These are phyloP conservation scores for Symbiodinium natans DNA, from an alignment of 73 alveolate species.

Conservation along the genomic window DNA sequence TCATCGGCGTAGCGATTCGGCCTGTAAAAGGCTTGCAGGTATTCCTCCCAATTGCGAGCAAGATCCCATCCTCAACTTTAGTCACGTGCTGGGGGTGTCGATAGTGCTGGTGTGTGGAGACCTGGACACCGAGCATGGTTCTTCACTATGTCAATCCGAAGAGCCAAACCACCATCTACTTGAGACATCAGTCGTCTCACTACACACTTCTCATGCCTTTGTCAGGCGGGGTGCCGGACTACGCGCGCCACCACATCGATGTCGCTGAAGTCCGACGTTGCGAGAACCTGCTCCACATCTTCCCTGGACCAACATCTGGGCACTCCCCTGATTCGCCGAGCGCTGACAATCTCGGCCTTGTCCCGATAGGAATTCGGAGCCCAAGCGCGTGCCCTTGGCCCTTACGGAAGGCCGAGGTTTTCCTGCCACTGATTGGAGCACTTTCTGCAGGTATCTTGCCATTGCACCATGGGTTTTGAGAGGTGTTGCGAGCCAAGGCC, in stretches of 20 bases:
- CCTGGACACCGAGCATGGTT: not conserved
- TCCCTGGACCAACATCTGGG: not conserved
- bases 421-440: not conserved
- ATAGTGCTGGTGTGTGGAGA: not conserved
- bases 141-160: not conserved
- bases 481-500: not conserved
- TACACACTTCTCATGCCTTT: too few relatives aligned
- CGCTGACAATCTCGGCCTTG: not conserved
- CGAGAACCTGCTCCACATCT: not conserved
- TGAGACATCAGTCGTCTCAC: too few relatives aligned
- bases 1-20: not conserved
- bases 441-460: not conserved
- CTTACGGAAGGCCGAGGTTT: not conserved
- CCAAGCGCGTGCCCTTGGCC: too few relatives aligned
- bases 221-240: too few relatives aligned
- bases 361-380: too few relatives aligned
- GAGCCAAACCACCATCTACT: too few relatives aligned
- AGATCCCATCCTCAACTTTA: not conserved
- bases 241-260: not conserved
- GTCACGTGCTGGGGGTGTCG: not conserved
- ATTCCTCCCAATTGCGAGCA: not conserved
- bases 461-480: not conserved
- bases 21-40: not conserved
- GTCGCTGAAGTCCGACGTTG: not conserved
- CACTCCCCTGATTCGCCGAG: not conserved